phyloP scores from a whole-genome alignment of 495 filamentous ascomycete species.

The Parathielavia appendiculata region DNA sequence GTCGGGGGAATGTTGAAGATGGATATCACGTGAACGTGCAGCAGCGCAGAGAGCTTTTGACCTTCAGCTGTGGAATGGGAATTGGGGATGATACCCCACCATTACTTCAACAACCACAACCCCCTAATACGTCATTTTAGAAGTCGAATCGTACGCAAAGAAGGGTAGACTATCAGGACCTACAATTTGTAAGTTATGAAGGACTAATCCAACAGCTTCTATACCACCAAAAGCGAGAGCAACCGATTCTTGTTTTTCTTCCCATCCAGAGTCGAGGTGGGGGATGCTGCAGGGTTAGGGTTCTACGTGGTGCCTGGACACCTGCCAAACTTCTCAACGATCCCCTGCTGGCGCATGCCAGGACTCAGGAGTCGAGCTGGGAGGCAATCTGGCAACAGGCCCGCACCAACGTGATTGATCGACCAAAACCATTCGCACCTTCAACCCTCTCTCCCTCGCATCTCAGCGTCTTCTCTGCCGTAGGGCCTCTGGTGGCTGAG shows the following conservation, averaged over 20 bases:
- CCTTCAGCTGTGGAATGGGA: background rate
- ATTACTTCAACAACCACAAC: too few species aligned
- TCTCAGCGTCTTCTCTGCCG: constrained; percentile 18
- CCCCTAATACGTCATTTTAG: too few species aligned
- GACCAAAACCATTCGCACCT: constrained; percentile 14
- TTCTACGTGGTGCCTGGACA: background rate
- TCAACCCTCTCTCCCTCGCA: constrained; percentile 17
- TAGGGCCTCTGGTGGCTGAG: constrained; percentile 21
- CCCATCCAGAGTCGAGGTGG: background rate
- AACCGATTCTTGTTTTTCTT: too few species aligned
- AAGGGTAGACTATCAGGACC: too few species aligned
- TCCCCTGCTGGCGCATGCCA: constrained; percentile 22
- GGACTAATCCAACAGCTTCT: too few species aligned
- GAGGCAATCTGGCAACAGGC: constrained; percentile 35
- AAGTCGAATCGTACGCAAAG: too few species aligned
- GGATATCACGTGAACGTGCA: constrained; percentile 12
- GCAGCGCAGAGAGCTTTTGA: background rate
- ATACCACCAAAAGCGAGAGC: too few species aligned
- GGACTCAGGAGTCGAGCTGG: background rate
- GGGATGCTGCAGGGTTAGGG: constrained; percentile 7
- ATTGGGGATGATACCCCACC: constrained; percentile 3
- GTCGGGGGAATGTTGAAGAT: background rate
- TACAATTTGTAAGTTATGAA: too few species aligned
- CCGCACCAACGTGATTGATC: constrained; percentile 14
- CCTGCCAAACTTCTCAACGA: constrained; percentile 6